phyloP scores from a whole-genome alignment of 306 rosid species.

The Dalbergia cochinchinensis region DNA sequence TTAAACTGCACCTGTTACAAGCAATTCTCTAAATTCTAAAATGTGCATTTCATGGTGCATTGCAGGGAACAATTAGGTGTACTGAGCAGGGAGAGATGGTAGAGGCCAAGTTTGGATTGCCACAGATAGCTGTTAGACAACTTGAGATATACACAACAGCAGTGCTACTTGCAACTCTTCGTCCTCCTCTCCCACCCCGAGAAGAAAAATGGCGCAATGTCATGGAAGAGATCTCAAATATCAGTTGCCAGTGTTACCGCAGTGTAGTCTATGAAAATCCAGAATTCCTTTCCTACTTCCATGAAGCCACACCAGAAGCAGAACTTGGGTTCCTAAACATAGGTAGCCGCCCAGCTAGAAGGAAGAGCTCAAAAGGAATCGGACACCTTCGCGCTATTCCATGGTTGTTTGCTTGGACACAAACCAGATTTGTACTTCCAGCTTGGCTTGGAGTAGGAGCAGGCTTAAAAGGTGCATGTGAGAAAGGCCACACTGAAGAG shows the following conservation, averaged over 20 bases:
- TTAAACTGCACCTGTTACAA: not conserved
- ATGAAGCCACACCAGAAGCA: conserved; percentile 96
- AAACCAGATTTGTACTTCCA: conserved; percentile 93
- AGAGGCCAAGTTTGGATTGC: conserved; percentile 91
- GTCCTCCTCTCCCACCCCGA: conserved; percentile 89
- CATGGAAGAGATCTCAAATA: conserved; percentile 91
- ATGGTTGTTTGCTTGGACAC: conserved; percentile 98
- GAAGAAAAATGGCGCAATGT: conserved; percentile 87
- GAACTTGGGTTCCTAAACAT: conserved; percentile 98
- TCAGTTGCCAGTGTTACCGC: conserved; percentile 82
- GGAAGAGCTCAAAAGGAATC: conserved; percentile 76
- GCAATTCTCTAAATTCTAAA: not conserved
- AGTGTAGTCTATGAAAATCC: conserved; percentile 85
- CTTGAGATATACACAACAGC: conserved; percentile 96
- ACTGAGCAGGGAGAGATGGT: conserved; percentile 99
- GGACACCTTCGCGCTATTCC: conserved; percentile 97
- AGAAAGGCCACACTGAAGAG: conserved; percentile 82
- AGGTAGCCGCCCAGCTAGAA: conserved; percentile 93
- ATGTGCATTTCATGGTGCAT: conserved; percentile 17
- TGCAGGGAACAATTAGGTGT: conserved; percentile 86
- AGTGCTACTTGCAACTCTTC: conserved; percentile 90
- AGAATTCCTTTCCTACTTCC: conserved; percentile 85
- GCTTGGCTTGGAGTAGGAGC: conserved; percentile 99
- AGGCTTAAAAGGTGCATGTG: conserved; percentile 82
- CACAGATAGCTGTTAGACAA: conserved; percentile 92